These are phyloP conservation scores for Aurantiochytrium sp. DNA, from an alignment of 108 stramenopile species.

Conservation along the genomic window DNA sequence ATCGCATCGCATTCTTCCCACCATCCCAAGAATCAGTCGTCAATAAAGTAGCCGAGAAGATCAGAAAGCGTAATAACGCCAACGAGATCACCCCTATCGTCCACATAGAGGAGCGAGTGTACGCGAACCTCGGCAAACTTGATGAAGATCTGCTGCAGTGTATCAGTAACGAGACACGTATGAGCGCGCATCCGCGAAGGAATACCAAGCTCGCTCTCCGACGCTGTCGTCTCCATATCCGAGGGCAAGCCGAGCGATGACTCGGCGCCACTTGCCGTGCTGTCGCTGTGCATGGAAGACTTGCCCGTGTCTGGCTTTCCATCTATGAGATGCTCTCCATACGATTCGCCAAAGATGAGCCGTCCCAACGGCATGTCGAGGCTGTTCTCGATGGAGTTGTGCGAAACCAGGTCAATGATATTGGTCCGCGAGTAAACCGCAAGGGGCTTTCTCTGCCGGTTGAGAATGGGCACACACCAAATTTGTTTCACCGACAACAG, in stretches of 20 bases:
- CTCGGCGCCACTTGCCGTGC: constrained; percentile 76
- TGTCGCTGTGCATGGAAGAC: constrained; percentile 46
- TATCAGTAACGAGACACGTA: constrained; percentile 64
- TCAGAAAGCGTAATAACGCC: constrained; percentile 75
- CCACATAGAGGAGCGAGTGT: constrained; percentile 71
- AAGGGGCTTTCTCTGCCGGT: neutral
- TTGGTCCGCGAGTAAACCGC: neutral
- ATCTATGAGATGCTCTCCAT: constrained; percentile 62
- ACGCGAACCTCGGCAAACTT: constrained; percentile 77
- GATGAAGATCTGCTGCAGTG: constrained; percentile 78
- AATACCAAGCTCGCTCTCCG: constrained; percentile 63
- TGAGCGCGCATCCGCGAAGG: constrained; percentile 77
- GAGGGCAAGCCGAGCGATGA: constrained; percentile 74
- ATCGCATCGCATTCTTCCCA: no score
- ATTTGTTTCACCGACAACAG: constrained; percentile 61
- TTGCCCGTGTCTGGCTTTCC: constrained; percentile 47
- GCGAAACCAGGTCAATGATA: neutral
- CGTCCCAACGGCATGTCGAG: constrained; percentile 2
- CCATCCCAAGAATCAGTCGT: neutral
- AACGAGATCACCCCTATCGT: constrained; percentile 64
- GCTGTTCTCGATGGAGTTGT: constrained; percentile 2
- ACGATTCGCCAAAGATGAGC: constrained; percentile 32
- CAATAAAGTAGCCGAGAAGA: constrained; percentile 67
- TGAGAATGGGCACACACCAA: constrained; percentile 54
- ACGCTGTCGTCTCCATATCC: constrained; percentile 62